phyloP scores from a whole-genome alignment of 345 rosid species.

The Raphanus raphanistrum region DNA sequence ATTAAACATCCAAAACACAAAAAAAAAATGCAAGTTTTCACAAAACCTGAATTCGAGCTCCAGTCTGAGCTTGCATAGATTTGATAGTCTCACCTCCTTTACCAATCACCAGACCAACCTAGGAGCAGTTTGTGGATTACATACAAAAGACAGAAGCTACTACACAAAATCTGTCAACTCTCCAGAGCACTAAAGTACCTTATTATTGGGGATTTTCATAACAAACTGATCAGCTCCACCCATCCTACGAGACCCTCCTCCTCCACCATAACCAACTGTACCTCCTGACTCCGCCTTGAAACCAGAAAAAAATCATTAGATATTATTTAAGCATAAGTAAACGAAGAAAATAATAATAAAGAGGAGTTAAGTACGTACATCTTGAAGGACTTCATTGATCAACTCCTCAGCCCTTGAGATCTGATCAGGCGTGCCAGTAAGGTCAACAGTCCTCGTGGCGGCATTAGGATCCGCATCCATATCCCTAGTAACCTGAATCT shows the following conservation, averaged over 20 bases:
- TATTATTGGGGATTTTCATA: slow-evolving; percentile 82
- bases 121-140: slow-evolving; percentile 38
- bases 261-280: slow-evolving; percentile 57
- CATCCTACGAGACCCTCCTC: slow-evolving; percentile 62
- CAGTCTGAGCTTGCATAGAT: slow-evolving; percentile 89
- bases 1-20: background rate
- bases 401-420: slow-evolving; percentile 86
- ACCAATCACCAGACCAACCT: slow-evolving; percentile 99
- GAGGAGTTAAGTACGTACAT: slow-evolving; percentile 30
- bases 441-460: slow-evolving; percentile 68
- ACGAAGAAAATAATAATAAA: too few species aligned
- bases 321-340: background rate
- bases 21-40: background rate
- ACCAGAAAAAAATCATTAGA: slow-evolving; percentile 12
- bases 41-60: slow-evolving; percentile 95
- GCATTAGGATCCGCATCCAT: slow-evolving; percentile 87
- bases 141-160: slow-evolving; percentile 18
- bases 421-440: slow-evolving; percentile 81
- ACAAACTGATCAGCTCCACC: slow-evolving; percentile 74
- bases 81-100: slow-evolving; percentile 99
- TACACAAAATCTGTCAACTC: slow-evolving; percentile 11
- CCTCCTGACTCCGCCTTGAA: slow-evolving; percentile 92
- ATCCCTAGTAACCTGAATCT: slow-evolving; percentile 96
- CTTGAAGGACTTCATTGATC: slow-evolving; percentile 89
- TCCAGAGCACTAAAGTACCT: slow-evolving; percentile 49